These are phyloP conservation scores for Heterobasidion irregulare DNA, from an alignment of 1,284 basidiomycete genomes.

Conservation along the genomic window DNA sequence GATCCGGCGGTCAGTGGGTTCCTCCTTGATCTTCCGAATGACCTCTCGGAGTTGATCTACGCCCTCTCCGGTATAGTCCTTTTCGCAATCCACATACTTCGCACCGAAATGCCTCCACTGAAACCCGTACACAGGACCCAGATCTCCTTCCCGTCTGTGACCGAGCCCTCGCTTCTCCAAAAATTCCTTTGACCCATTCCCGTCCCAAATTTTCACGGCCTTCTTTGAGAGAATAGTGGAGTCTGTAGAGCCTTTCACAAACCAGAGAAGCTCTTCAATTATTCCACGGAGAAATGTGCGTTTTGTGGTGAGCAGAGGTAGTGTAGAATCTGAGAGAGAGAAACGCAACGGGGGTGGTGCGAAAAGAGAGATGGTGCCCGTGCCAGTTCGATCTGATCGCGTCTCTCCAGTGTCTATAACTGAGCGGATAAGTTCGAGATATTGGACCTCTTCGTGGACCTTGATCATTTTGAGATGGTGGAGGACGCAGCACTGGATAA, in stretches of 20 bases:
- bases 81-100: constrained; percentile 74
- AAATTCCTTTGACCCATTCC: constrained; percentile 87
- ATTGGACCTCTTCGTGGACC: constrained; percentile 78
- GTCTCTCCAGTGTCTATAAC: constrained; percentile 70
- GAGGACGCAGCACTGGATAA: no score
- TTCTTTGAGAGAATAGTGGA: constrained; percentile 71
- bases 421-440: constrained; percentile 71
- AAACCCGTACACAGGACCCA: constrained; percentile 97
- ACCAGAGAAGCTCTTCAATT: constrained; percentile 94
- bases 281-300: constrained; percentile 90
- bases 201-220: constrained; percentile 96
- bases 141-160: constrained; percentile 84
- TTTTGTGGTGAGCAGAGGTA: constrained; percentile 94
- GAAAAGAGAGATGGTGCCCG: constrained; percentile 85
- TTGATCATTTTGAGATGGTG: not conserved
- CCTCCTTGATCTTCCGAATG: constrained; percentile 86
- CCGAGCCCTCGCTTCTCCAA: constrained; percentile 78
- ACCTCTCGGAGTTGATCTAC: constrained; percentile 91
- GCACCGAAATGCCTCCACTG: constrained; percentile 99
- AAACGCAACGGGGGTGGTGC: constrained; percentile 86
- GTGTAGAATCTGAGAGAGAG: constrained; percentile 61
- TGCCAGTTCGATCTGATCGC: constrained; percentile 87
- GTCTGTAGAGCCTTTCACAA: constrained; percentile 83
- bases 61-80: constrained; percentile 81
- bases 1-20: constrained; percentile 94